Evolutionary conservation across 495 filamentous ascomycete species (phyloP), one percentile per base, ranked within the genome.

Genomic region (Aspergillus ellipticus): DNA sequence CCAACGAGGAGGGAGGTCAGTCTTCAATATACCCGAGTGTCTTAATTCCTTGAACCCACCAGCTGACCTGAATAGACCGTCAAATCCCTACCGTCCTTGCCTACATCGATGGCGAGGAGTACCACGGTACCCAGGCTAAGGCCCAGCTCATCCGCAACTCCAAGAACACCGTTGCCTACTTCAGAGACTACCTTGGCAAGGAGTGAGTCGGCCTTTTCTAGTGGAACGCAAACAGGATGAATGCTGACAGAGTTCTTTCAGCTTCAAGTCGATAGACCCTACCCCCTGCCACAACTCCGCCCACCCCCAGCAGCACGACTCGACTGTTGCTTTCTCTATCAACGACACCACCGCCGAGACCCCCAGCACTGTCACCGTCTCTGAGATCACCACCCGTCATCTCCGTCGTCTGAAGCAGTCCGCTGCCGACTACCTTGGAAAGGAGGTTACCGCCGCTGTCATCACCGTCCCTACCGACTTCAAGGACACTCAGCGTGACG

Each of bases 1-100:
- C 95, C 55, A 97, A 98, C 74, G 95, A 98, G 75, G 94, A 97
- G 74, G 94, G 94, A 82, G 91, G 91, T 94, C 68, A 68, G 86
- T 65, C 29, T 28, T 16, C n/a, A 8, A 51, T 28, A 46, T 41
- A 22, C 19, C 42, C 42, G 48, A 29, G 19, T 28, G 33, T 20
- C 35, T 53, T 61, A 21, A 49, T 16, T 33, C 33, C 2, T 20
- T 45, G 48, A 22, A 28, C 56, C 57, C 20, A 56, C 52, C 21
- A 21, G 5, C 24, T 28, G 24, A 28, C 24, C 24, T 50, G n/a
- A 54, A 51, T 64, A 96, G 94, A 98, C 75, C 90, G 94, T 67
- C 93, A 97, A 75, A 98, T 98, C 58, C 94, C 94, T 51, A 88
- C 91, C 41, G 85, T 96, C 59, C 79, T 98, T 54, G 96, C 95